Evolutionary conservation across 2,329 filamentous ascomycete species (phyloP).

Genomic region (Didymella exigua): DNA sequence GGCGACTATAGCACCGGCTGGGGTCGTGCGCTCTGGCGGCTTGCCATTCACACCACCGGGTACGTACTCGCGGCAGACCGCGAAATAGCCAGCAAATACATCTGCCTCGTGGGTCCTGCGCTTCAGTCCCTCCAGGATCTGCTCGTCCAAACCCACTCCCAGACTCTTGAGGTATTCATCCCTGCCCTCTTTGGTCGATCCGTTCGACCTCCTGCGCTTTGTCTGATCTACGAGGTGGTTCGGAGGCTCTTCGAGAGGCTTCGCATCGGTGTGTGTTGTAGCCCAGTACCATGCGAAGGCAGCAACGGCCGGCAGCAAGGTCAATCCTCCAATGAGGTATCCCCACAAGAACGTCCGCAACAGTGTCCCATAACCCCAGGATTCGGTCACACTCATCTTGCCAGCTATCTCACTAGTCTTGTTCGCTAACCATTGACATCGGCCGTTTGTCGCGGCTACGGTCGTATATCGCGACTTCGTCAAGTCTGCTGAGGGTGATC

Average conservation of each 20-base stretch:
- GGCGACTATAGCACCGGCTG: constrained; percentile 76
- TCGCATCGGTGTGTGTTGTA: constrained; percentile 22
- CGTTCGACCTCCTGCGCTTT: constrained; percentile 21
- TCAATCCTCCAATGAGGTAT: constrained; percentile 33
- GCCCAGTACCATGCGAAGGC: constrained; percentile 28
- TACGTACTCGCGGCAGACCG: constrained; percentile 91
- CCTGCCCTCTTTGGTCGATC: constrained; percentile 15
- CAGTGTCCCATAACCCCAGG: constrained; percentile 32
- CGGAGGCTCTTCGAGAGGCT: constrained; percentile 9
- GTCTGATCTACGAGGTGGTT: constrained; percentile 9
- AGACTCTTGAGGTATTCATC: constrained; percentile 21
- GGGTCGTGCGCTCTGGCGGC: constrained; percentile 83
- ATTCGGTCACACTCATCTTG: constrained; percentile 32
- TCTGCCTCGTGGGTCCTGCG: constrained; percentile 66
- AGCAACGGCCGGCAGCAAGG: constrained; percentile 26
- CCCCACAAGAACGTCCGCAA: constrained; percentile 37
- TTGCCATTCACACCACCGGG: constrained; percentile 91
- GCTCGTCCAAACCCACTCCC: constrained; percentile 29
- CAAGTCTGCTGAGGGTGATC: background rate
- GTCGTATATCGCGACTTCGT: background rate
- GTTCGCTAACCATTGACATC: constrained; percentile 23
- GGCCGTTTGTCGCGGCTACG: background rate
- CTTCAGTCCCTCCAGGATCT: constrained; percentile 34
- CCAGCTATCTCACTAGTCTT: constrained; percentile 20
- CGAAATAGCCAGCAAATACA: constrained; percentile 89